Conservation (phyloP, 1,284 basidiomycete genomes). For the Irpex rosettiformis region DNA sequence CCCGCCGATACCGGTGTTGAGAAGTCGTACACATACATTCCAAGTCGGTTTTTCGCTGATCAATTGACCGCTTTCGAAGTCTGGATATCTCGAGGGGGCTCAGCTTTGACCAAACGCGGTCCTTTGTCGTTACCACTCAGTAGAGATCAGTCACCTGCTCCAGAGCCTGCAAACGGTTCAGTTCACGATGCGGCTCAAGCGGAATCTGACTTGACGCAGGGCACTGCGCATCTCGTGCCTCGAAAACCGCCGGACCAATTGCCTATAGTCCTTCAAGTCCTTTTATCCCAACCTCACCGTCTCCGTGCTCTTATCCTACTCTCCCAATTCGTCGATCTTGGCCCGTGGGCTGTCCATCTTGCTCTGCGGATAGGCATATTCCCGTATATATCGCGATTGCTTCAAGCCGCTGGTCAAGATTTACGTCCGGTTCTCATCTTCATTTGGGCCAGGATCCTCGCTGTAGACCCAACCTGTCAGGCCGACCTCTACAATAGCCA, state of each 20-base stretch:
- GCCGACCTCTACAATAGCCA: conserved; percentile 84
- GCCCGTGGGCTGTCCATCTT: conserved; percentile 97
- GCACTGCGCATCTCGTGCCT: conserved; percentile 61
- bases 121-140: conserved; percentile 64
- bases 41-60: conserved; percentile 95
- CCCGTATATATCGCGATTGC: conserved; percentile 95
- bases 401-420: conserved; percentile 93
- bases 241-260: conserved; percentile 94
- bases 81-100: conserved; percentile 92
- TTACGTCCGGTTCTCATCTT: conserved; percentile 98
- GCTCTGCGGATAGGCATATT: conserved; percentile 99
- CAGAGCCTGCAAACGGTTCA: conserved; percentile 18
- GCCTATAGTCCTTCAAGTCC: conserved; percentile 95
- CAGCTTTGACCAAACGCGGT: conserved; percentile 74
- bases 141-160: conserved; percentile 26
- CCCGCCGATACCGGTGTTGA: conserved; percentile 34
- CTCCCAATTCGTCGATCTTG: conserved; percentile 96
- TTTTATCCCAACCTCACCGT: conserved; percentile 95
- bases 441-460: conserved; percentile 97
- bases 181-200: conserved; percentile 16
- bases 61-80: conserved; percentile 98
- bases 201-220: conserved; percentile 22
- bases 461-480: conserved; percentile 93
- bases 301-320: conserved; percentile 95
- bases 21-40: conserved; percentile 67